Percentiles rank a stretch among this genome's conserved stretches.
These are phyloP conservation scores for Phylloboletellus chloephorus DNA, from an alignment of 1,284 basidiomycete genomes.

Conservation along the genomic window DNA sequence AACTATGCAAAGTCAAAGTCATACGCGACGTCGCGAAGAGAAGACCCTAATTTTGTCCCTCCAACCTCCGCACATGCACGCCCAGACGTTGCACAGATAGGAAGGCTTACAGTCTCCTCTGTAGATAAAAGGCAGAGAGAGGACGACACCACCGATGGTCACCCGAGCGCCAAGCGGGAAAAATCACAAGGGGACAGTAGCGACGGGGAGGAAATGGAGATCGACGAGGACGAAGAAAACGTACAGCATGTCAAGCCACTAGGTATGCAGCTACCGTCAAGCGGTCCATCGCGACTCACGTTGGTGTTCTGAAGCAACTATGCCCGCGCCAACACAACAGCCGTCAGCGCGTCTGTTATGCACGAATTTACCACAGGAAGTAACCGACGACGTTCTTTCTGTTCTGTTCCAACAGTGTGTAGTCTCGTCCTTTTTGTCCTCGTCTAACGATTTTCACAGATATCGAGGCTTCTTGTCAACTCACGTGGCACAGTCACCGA, in stretches of 20 bases:
- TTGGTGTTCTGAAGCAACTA: slow-evolving; percentile 36
- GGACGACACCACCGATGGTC: slow-evolving; percentile 51
- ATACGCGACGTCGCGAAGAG: slow-evolving; percentile 67
- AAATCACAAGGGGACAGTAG: slow-evolving; percentile 61
- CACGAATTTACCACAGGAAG: slow-evolving; percentile 76
- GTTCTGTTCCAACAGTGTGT: slow-evolving; percentile 86
- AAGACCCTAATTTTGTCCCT: slow-evolving; percentile 71
- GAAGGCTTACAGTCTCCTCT: slow-evolving; percentile 30
- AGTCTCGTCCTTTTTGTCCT: not conserved
- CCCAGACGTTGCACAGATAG: slow-evolving; percentile 37
- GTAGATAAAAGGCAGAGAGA: slow-evolving; percentile 64
- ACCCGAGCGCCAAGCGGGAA: slow-evolving; percentile 61
- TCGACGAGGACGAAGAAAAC: slow-evolving; percentile 71
- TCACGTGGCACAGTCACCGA: slow-evolving; percentile 61
- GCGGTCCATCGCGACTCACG: slow-evolving; percentile 19
- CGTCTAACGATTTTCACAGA: slow-evolving; percentile 34
- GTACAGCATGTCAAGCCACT: slow-evolving; percentile 34
- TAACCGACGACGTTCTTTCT: slow-evolving; percentile 72
- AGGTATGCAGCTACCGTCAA: slow-evolving; percentile 38
- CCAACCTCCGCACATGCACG: slow-evolving; percentile 59
- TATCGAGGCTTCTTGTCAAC: slow-evolving; percentile 74
- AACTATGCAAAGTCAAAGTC: slow-evolving; percentile 84
- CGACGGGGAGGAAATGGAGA: slow-evolving; percentile 79
- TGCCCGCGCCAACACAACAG: slow-evolving; percentile 50
- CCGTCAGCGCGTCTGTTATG: slow-evolving; percentile 65